Evolutionary conservation across 2,329 filamentous ascomycete genomes (phyloP).

Genomic region (Talaromyces sp.): DNA sequence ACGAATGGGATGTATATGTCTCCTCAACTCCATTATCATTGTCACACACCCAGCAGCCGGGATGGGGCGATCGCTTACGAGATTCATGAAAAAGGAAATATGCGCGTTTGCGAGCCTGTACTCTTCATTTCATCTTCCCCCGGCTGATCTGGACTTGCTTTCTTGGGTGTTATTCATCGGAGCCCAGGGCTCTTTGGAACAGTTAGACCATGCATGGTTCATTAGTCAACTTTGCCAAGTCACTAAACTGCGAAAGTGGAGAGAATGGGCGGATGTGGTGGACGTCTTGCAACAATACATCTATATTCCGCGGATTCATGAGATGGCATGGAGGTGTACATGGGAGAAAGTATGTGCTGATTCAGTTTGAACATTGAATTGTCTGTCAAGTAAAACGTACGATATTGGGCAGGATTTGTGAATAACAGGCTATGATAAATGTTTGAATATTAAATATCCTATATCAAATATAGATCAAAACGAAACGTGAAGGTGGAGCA

Average conservation of each 20-base stretch:
- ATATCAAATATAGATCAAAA: background rate
- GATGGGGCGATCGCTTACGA: constrained; percentile 28
- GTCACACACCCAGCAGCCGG: constrained; percentile 28
- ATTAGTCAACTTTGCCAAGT: constrained; percentile 22
- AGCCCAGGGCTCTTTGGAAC: constrained; percentile 25
- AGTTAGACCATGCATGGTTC: constrained; percentile 27
- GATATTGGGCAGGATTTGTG: background rate
- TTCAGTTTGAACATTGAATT: background rate
- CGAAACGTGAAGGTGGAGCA: background rate
- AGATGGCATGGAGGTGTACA: constrained; percentile 21
- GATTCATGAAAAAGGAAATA: constrained; percentile 21
- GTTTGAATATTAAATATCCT: background rate
- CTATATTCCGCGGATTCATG: constrained; percentile 21
- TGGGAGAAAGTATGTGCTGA: constrained; percentile 23
- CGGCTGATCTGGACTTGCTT: constrained; percentile 25
- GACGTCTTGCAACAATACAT: constrained; percentile 23
- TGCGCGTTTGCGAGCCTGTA: constrained; percentile 15
- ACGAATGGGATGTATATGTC: constrained; percentile 26
- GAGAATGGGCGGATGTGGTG: constrained; percentile 24
- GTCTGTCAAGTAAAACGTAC: background rate
- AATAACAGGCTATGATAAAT: background rate
- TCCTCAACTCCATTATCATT: constrained; percentile 28
- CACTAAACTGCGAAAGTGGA: constrained; percentile 24
- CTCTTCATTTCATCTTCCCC: constrained; percentile 15
- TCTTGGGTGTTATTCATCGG: constrained; percentile 31